Evolutionary conservation across 805 yeast species (phyloP).

Genomic region (Henningerozyma blattae): DNA sequence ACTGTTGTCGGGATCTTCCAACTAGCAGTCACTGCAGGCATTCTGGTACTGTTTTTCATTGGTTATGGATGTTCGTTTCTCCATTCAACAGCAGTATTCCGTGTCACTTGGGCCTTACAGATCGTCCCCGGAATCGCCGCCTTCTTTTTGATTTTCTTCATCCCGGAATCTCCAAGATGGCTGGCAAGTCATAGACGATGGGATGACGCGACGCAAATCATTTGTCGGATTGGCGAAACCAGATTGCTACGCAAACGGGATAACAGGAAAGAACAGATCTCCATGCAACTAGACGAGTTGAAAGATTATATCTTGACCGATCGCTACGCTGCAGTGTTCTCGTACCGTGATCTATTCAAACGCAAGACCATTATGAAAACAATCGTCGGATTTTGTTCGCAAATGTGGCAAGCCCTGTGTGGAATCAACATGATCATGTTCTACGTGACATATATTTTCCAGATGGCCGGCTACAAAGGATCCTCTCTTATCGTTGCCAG

Average conservation of each 20-base stretch:
- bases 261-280: constrained; percentile 24
- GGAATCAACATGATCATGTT: constrained; percentile 64
- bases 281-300: constrained; percentile 16
- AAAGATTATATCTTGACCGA: constrained; percentile 26
- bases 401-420: constrained; percentile 34
- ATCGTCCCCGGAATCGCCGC: constrained; percentile 47
- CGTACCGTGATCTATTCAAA: constrained; percentile 21
- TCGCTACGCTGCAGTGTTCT: not conserved
- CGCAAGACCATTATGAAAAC: constrained; percentile 49
- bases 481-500: constrained; percentile 6
- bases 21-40: constrained; percentile 60
- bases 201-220: constrained; percentile 37
- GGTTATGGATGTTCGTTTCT: constrained; percentile 60
- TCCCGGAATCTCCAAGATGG: constrained; percentile 42
- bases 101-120: constrained; percentile 72
- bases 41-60: constrained; percentile 30
- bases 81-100: constrained; percentile 45
- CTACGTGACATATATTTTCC: constrained; percentile 22
- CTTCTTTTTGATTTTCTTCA: constrained; percentile 31
- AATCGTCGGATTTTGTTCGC: constrained; percentile 41
- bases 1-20: constrained; percentile 59
- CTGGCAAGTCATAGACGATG: constrained; percentile 36
- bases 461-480: constrained; percentile 1
- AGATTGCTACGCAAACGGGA: constrained; percentile 10
- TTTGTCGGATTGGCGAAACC: constrained; percentile 28